Evolutionary conservation across 352 stramenopile species (phyloP), one percentile per base, ranked within the genome.

Genomic region (Pythium apleroticum): DNA sequence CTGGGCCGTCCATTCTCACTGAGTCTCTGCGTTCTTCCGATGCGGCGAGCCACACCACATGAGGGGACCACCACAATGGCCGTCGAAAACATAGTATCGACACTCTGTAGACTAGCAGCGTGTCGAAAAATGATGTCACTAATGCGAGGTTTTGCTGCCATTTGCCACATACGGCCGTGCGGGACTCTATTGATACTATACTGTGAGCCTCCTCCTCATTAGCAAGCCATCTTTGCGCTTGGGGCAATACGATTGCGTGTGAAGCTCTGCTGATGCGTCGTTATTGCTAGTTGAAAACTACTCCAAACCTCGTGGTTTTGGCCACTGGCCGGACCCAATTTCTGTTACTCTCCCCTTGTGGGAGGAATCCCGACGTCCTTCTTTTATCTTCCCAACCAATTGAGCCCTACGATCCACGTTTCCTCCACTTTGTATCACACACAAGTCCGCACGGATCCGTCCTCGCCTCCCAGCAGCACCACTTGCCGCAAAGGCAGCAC

Each of bases 281-380:
- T 96, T 86, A 93, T 96, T 96, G 88, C 88, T 96, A 96, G 86
- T 96, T 96, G 88, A 94, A 96, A 96, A 96, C 88, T 96, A 96
- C 84, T 96, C 88, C 88, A 96, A 96, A 74, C 83, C 84, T 75
- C 73, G 88, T 96, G 86, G 79, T 81, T 84, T 89, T 81, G 65
- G 84, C 88, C 86, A 93, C 84, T 93, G 86, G 86, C 88, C 84
- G 75, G 76, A 79, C 85, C 85, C 88, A 96, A 95, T 96, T 96
- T 96, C 86, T 96, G 88, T 85, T 90, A 73, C 53, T 84, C 84
- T 89, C 76, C 84, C 82, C 58, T 68, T 88, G 49, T 58, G 80
- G 83, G 81, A 85, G 80, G 75, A 77, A 55, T 53, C 10, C 28
- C 22, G 14, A 17, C 45, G 8, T 45, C n/a, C 20, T n/a, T 28